Evolutionary conservation across 1,139 yeast genomes (phyloP), one percentile per base, ranked within the genome.

Genomic region (Blastobotrys arbuscula): DNA sequence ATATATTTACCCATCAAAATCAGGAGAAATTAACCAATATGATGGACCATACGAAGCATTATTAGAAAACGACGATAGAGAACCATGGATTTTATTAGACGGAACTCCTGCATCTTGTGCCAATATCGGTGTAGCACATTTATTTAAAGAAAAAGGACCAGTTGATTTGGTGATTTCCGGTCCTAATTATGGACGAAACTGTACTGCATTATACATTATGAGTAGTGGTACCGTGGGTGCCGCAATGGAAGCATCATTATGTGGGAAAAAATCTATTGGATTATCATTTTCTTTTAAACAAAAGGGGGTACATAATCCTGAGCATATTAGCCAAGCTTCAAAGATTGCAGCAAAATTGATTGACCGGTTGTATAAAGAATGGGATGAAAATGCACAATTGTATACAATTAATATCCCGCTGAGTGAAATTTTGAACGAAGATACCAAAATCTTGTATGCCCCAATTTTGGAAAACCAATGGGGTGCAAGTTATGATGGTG

Each of bases 211-310:
- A 42, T 92, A 89, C 65, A 85, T 89, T 50, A 77, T 92, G 60
- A 81, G 96, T 10, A 83, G 94, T 58, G 98, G 98, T n/a, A 92
- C 98, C 1, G 85, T 92, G 24, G 98, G 98, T 23, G 97, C 96
- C 1, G 95, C 97, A 0, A 80, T 90, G 89, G 98, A 92, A 67
- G 95, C 92, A 0, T 87, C 85, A 1, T 78, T 92, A 40, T 82
- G 87, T 53, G 90, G 89, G 0, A 77, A 77, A 35, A 81, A 75
- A 58, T 72, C 96, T 2, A 75, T 92, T 53, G 97, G 96, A 1
- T 62, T 92, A 42, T 85, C 95, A 38, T 92, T 80, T 73, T 92
- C 95, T 7, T 90, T 83, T 62, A 76, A 72, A 47, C 68, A 72
- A 41, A 70, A 77, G 48, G 49, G 47, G 10, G 67, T 73, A 35